phyloP scores from a whole-genome alignment of 2,329 filamentous ascomycete species.

The Neofusicoccum sp. region DNA sequence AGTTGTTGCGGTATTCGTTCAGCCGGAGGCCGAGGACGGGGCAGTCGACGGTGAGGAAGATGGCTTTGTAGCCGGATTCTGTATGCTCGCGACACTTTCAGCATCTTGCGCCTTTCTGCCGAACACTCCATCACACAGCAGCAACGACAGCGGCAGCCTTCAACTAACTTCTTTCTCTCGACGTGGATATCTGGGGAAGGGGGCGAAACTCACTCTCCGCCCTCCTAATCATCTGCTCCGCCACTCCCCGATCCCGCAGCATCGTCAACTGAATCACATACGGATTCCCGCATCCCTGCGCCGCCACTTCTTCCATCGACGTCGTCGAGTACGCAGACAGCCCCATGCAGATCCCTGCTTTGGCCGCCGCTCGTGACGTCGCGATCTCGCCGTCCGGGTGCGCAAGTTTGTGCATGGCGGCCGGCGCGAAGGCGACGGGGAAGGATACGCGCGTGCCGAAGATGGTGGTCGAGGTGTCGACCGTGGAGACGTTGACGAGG shows the following conservation, averaged over 20 bases:
- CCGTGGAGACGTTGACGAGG: slow-evolving; percentile 30
- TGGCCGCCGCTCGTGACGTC: slow-evolving; percentile 57
- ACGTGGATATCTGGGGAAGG: no score
- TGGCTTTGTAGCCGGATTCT: slow-evolving; percentile 52
- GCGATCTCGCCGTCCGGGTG: slow-evolving; percentile 63
- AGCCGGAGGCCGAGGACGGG: slow-evolving; percentile 54
- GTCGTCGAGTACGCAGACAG: slow-evolving; percentile 61
- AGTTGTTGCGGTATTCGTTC: slow-evolving; percentile 55
- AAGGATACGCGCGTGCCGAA: slow-evolving; percentile 34
- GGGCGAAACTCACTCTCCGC: slow-evolving; percentile 47
- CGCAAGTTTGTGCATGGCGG: slow-evolving; percentile 65
- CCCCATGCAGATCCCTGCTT: slow-evolving; percentile 61
- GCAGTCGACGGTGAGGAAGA: slow-evolving; percentile 56
- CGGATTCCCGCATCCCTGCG: slow-evolving; percentile 40
- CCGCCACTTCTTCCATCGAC: slow-evolving; percentile 62
- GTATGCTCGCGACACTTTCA: no score
- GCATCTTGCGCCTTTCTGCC: no score
- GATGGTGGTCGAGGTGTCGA: slow-evolving; percentile 23
- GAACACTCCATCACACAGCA: slow-evolving; percentile 23
- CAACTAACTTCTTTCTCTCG: no score
- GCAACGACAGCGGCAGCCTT: no score
- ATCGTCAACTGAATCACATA: slow-evolving; percentile 57
- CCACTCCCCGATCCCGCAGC: slow-evolving; percentile 47
- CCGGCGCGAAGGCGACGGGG: slow-evolving; percentile 47
- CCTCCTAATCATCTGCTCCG: slow-evolving; percentile 41